Base-by-base conservation (phyloP, 345 rosid species). In the Isatis tinctoria region DNA sequence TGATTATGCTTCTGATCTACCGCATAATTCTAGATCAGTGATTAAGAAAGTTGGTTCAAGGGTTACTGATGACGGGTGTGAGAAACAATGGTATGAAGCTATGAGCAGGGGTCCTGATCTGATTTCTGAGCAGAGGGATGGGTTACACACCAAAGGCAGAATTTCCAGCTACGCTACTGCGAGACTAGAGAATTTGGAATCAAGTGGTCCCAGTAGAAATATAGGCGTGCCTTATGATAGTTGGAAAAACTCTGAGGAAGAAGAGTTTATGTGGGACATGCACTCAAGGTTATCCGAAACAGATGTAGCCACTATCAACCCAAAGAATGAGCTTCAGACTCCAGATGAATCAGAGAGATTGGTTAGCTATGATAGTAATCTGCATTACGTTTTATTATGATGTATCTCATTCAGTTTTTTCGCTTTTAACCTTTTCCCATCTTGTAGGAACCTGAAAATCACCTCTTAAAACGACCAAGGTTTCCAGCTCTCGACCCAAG, bases 171-270 rank as follows among this genome's bases (percentile, higher is more conserved):
- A 80, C 72, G 63, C 74, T n/a, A 68, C 77, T 22, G 57, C 85
- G 66, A 92, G 89, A 76, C 52, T 84, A 61, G 65, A 79, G 73
- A 80, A 78, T 59, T 43, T 65, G 18, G 89, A 83, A 78, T 75
- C 80, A 70, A 79, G 69, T 79, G 74, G 69, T 75, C 71, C 63
- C 30, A 75, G 72, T 72, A 85, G 82, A 82, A 81, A 74, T 61
- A 78, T 78, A 30, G 81, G 84, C 26, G 76, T 82, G 69, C 80
- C 96, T 62, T 70, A 18, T 62, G 78, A 76, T 73, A 90, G 86
- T 90, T 92, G 97, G 97, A 92, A 90, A 75, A 90, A 90, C 77
- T 90, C 96, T 4, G 98, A 92, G 84, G 98, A 95, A 80, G 98
- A 95, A 76, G 97, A 95, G 81, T 95, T 87, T 78, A 82, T 87